Conservation (phyloP, 148 eudicot species). For the Hydrangea macrophylla region DNA sequence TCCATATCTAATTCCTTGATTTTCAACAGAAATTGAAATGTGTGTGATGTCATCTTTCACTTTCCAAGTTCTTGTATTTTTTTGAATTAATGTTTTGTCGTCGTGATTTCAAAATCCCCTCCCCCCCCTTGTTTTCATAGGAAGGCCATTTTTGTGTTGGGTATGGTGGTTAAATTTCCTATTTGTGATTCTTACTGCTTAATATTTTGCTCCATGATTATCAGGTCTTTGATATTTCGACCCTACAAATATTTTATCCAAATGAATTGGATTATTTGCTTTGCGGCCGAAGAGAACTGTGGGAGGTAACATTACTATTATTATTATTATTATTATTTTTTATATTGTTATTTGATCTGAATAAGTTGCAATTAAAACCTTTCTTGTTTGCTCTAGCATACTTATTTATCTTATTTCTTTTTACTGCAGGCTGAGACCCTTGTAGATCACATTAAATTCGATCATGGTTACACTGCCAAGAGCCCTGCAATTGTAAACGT, state of each 20-base stretch:
- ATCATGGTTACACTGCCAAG: slow-evolving; percentile 85
- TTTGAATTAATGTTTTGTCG: no score
- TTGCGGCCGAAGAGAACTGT: slow-evolving; percentile 94
- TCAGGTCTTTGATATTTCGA: slow-evolving; percentile 82
- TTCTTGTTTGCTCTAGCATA: slow-evolving; percentile 1
- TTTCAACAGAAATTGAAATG: background rate
- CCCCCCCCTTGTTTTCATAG: no score
- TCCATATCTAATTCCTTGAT: background rate
- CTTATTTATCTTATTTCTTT: slow-evolving; percentile 2
- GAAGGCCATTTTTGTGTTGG: background rate
- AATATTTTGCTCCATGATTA: slow-evolving; percentile 10
- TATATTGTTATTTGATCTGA: background rate
- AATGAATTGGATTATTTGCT: slow-evolving; percentile 87
- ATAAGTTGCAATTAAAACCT: background rate
- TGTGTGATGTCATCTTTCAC: no score
- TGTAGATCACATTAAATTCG: slow-evolving; percentile 78
- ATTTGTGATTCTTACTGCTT: background rate
- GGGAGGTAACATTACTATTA: slow-evolving; percentile 83
- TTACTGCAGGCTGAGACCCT: slow-evolving; percentile 80
- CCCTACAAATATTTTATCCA: slow-evolving; percentile 87
- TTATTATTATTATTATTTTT: no score
- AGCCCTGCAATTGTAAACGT: slow-evolving; percentile 80
- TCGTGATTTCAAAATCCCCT: no score
- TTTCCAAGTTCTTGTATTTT: no score
- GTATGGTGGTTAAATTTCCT: background rate